A percentile compares a stretch with the other conserved stretches of the same genome.
phyloP scores from a whole-genome alignment of 2,329 filamentous ascomycete genomes.

The Alternaria rosae region DNA sequence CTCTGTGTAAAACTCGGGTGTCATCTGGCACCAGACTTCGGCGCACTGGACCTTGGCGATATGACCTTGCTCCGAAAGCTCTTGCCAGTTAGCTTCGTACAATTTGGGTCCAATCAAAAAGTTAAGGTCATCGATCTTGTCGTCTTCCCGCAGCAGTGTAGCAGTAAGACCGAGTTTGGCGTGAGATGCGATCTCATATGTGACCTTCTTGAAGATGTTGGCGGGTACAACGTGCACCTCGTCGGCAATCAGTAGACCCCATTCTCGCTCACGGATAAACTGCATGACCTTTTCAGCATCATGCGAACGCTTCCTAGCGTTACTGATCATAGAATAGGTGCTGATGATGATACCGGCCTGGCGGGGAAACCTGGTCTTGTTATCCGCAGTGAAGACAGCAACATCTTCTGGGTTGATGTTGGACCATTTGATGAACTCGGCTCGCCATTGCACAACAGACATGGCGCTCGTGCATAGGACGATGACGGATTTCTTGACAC shows the following conservation, averaged over 20 bases:
- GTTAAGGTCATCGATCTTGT: conserved; percentile 97
- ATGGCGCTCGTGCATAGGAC: conserved; percentile 97
- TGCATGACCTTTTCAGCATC: conserved; percentile 98
- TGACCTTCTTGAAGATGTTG: conserved; percentile 94
- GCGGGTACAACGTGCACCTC: conserved; percentile 98
- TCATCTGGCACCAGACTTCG: conserved; percentile 99
- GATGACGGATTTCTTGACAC: conserved; percentile 95
- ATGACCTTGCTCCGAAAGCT: conserved; percentile 93
- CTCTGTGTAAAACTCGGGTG: conserved; percentile 95
- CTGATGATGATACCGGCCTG: conserved; percentile 97
- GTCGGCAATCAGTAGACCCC: conserved; percentile 96
- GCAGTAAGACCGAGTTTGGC: conserved; percentile 94
- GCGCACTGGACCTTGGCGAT: conserved; percentile 98
- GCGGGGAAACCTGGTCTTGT: conserved; percentile 83
- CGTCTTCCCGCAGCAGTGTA: conserved; percentile 92
- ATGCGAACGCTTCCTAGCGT: conserved; percentile 83
- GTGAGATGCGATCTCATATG: conserved; percentile 90
- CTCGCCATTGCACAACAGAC: conserved; percentile 96
- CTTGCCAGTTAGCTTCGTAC: conserved; percentile 99
- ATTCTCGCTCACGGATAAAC: conserved; percentile 86
- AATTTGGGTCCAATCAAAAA: conserved; percentile 97
- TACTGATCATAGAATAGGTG: conserved; percentile 99
- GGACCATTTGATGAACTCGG: conserved; percentile 99
- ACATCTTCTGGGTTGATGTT: conserved; percentile 95
- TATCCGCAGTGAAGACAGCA: conserved; percentile 91